Percentiles rank a stretch among this genome's conserved stretches.
Conservation (phyloP, 768 basidiomycete genomes). For the Pulveroboletus sp. region DNA sequence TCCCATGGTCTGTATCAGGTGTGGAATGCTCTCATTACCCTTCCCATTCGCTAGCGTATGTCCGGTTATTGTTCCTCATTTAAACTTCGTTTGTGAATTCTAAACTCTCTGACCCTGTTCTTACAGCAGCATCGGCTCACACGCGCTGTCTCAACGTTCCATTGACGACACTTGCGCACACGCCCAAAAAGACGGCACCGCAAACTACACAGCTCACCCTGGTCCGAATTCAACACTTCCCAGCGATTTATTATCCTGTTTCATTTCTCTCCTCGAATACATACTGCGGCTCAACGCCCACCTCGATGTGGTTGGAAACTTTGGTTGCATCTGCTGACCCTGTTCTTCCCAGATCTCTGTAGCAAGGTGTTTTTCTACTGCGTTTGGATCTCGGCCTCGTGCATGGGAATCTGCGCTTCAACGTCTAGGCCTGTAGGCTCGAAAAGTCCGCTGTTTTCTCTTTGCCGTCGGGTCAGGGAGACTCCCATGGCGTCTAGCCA, state of each 20-base stretch:
- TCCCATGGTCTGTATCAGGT: too few relatives aligned
- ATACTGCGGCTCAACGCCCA: slow-evolving; percentile 1
- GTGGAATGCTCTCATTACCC: too few relatives aligned
- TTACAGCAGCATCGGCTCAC: neutral
- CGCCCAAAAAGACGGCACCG: too few relatives aligned
- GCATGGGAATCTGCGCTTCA: slow-evolving; percentile 2
- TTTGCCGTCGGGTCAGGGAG: neutral
- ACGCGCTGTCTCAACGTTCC: slow-evolving; percentile 3
- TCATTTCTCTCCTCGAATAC: slow-evolving; percentile 4
- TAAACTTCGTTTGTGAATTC: too few relatives aligned
- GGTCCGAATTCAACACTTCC: slow-evolving; percentile 5
- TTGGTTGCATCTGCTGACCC: slow-evolving; percentile 4
- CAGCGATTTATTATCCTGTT: neutral
- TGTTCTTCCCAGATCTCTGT: neutral
- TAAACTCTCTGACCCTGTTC: too few relatives aligned
- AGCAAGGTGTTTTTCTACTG: slow-evolving; percentile 3
- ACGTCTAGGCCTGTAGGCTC: neutral
- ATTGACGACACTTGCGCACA: slow-evolving; percentile 1
- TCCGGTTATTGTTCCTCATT: too few relatives aligned
- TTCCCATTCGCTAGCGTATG: too few relatives aligned
- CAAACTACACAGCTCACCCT: slow-evolving; percentile 8
- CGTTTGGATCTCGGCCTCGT: slow-evolving; percentile 9
- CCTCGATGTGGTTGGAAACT: slow-evolving; percentile 10
- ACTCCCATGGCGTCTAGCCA: neutral
- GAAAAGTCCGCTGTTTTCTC: neutral